Percentiles rank a stretch among this genome's conserved stretches.
Conservation (phyloP, 331 rosid species). For the Malus hybrid region DNA sequence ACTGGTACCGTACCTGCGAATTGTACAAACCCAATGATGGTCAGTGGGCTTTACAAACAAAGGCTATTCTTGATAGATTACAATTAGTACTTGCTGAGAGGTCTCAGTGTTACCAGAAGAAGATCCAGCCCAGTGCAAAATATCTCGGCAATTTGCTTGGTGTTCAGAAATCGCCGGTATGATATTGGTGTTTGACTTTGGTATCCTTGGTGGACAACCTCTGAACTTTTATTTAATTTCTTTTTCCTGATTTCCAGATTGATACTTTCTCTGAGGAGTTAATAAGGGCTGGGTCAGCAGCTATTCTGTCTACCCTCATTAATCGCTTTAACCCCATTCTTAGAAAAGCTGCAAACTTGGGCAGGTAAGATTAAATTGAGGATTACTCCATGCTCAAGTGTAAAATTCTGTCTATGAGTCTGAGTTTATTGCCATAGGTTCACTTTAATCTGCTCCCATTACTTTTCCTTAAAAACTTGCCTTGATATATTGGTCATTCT, state of each 20-base stretch:
- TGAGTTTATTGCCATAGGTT: background rate
- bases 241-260: slow-evolving; percentile 11
- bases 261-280: slow-evolving; percentile 25
- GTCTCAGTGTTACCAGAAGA: slow-evolving; percentile 21
- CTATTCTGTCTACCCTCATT: slow-evolving; percentile 17
- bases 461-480: background rate
- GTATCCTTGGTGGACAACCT: background rate
- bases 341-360: slow-evolving; percentile 22
- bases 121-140: slow-evolving; percentile 20
- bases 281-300: slow-evolving; percentile 24
- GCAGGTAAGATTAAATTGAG: slow-evolving; percentile 14
- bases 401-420: background rate
- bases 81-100: slow-evolving; percentile 28
- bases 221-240: background rate
- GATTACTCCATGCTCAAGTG: background rate
- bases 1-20: slow-evolving; percentile 24
- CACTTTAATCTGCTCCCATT: background rate
- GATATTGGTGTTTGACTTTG: background rate
- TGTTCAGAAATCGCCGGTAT: slow-evolving; percentile 25
- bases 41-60: slow-evolving; percentile 28
- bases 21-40: slow-evolving; percentile 14
- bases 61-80: slow-evolving; percentile 26
- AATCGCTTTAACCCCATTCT: slow-evolving; percentile 21
- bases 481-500: background rate
- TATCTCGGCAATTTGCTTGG: slow-evolving; percentile 29